Base-by-base conservation (phyloP, 805 yeast species). In the Candida krabiensis region DNA sequence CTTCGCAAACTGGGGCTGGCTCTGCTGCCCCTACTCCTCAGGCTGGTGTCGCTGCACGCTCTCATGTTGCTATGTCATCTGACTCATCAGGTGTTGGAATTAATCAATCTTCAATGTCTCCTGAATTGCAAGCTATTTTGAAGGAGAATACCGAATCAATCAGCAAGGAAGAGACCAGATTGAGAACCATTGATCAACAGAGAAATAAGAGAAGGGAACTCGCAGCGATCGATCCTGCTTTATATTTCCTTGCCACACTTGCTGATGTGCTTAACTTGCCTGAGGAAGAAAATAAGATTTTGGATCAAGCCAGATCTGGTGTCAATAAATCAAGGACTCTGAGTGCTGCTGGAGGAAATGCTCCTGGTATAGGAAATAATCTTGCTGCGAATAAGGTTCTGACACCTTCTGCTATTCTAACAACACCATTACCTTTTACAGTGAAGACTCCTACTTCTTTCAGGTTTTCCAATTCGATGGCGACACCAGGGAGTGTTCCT, bases 201-300 rank as follows among this genome's bases (percentile, higher is more conserved):
- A 58, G 73, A 43, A 63, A 63, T 31, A 68, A 61, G 42, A 58
- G 82, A 38, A 63, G 77, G 30, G 77, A 70, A 35, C 61, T 77
- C 29, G 70, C 73, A 2, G 55, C 55, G 35, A 42, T 56, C 16
- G 75, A 77, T 49, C 75, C 80, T 0, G 67, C 70, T 30, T 59
- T 61, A 36, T 77, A 73, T 52, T 71, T 77, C 47, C 63, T 69
- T 32, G 73, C 79, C 0, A 71, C 79, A 2, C 60, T 77, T 38
- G 69, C 77, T 7, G 76, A 77, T 52, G 58, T 73, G 25, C 60
- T 77, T 42, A 75, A 70, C 28, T 49, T 77, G 18, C 69, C 68
- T 7, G 75, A 67, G 9, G 63, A 66, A 24, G 66, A 61, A 38
- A 49, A 43, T 9, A 55, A 53, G 19, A 40, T 64, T 12, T 41